A percentile compares a stretch with the other conserved stretches of the same genome.
Evolutionary conservation across 2,329 filamentous ascomycete genomes (phyloP).

Genomic region (Curvularia lunata): DNA sequence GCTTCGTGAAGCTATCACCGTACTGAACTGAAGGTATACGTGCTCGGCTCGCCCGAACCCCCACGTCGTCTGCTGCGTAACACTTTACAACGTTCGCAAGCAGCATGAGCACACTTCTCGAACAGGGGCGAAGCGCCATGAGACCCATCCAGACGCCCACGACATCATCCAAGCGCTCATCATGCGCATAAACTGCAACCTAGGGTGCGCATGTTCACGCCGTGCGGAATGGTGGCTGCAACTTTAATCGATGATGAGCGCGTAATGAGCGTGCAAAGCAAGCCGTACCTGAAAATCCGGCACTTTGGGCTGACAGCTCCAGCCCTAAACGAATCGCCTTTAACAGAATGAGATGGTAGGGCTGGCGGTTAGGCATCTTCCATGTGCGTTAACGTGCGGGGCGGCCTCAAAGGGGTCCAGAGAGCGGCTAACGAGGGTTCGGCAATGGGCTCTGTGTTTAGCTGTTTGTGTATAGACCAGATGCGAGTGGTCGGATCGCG

Average conservation of each 20-base stretch:
- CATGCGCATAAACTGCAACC: constrained; percentile 5
- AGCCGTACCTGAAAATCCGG: constrained; percentile 31
- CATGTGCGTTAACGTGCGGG: constrained; percentile 20
- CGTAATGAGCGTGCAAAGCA: constrained; percentile 24
- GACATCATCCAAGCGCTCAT: constrained; percentile 21
- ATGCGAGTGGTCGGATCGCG: constrained; percentile 15
- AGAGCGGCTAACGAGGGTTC: constrained; percentile 34
- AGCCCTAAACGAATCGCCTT: constrained; percentile 2
- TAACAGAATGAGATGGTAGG: constrained; percentile 26
- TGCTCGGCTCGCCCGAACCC: constrained; percentile 15
- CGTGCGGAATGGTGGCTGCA: constrained; percentile 22
- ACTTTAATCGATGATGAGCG: constrained; percentile 22
- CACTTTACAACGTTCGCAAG: constrained; percentile 5
- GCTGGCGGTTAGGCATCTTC: constrained; percentile 39
- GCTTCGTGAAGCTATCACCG: constrained; percentile 15
- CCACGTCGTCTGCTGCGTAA: constrained; percentile 16
- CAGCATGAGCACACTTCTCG: constrained; percentile 13
- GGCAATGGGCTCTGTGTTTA: constrained; percentile 24
- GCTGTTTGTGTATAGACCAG: constrained; percentile 21
- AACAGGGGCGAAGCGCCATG: constrained; percentile 14
- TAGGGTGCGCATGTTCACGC: constrained; percentile 26
- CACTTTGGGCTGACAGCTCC: constrained; percentile 19
- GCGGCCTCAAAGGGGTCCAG: constrained; percentile 31
- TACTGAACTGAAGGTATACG: constrained; percentile 7
- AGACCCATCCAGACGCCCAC: constrained; percentile 21